phyloP scores from a whole-genome alignment of 2,329 filamentous ascomycete species.

The Pestalotiopsis sp. region DNA sequence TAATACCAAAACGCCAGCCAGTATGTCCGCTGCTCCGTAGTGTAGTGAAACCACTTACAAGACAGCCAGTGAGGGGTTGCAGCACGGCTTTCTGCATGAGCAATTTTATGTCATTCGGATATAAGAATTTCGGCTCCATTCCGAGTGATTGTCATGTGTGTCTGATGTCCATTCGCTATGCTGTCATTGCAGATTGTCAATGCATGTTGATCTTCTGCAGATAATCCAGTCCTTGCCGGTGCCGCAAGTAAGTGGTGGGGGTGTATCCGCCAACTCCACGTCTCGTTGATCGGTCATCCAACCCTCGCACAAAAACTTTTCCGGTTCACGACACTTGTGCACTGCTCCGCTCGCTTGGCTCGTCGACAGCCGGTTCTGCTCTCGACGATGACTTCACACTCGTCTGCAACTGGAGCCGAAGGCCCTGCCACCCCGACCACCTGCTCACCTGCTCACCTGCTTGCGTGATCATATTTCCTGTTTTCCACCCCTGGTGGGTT shows the following conservation, averaged over 20 bases:
- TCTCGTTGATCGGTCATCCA: background rate
- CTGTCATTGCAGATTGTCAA: background rate
- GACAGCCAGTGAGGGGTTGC: background rate
- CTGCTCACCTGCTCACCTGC: background rate
- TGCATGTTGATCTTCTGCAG: conserved; percentile 7
- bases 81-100: background rate
- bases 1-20: background rate
- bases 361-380: background rate
- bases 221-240: background rate
- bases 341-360: background rate
- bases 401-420: background rate
- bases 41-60: background rate
- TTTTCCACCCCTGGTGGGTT: background rate
- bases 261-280: background rate
- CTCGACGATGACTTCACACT: background rate
- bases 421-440: background rate
- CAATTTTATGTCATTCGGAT: background rate
- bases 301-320: background rate
- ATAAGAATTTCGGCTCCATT: background rate
- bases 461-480: background rate
- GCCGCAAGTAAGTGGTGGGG: background rate
- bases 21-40: background rate
- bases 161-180: background rate
- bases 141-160: background rate
- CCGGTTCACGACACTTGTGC: background rate